Base-by-base conservation (phyloP, 192 early-diverging fungal genomes). In the Spizellomyces sp. region DNA sequence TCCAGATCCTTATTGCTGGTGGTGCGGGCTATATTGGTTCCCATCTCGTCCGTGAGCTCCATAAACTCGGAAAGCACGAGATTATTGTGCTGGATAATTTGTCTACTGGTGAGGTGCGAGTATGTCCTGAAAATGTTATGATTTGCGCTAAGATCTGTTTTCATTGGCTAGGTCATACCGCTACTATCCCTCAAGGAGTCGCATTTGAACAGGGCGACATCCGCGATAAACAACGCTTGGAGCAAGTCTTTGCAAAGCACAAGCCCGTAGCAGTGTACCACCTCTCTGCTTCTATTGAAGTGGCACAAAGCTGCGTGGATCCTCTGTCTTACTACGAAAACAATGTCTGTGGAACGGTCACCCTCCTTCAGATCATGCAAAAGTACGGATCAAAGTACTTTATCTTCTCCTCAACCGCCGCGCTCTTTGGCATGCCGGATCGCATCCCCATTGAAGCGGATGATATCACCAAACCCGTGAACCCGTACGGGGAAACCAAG, bases 401-500 rank as follows among this genome's bases (percentile, higher is more conserved):
- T 74, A 92, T 98, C 52, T 98, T 98, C 71, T 96, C 94, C 44
- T 95, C 93, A 5, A 95, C 93, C 15, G 95, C 94, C 6, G 94
- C 96, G 12, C 87, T 98, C 14, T 98, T 95, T 81, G 92, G 93
- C 45, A 80, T 88, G 45, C 88, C 93, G 55, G 88, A 94, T 41
- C 70, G 58, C 10, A 84, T 85, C 36, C 92, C 92, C 19, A 89
- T 95, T 60, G 75, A 87, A 48, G 90, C 92, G 50, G 87, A 88
- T 12, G 90, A 90, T 58, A 75, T 74, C 21, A 84, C 87, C 21
- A 77, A 84, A 8, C 93, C 95, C 5, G 89, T 94, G 69, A 96
- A 95, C 79, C 93, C 95, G 17, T 98, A 98, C 70, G 96, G 96
- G 42, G 88, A 93, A 60, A 96, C 96, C n/a, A 98, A 98, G 67